Base-by-base conservation (phyloP, 2,329 filamentous ascomycete genomes). In the Pseudogymnoascus pannorum region DNA sequence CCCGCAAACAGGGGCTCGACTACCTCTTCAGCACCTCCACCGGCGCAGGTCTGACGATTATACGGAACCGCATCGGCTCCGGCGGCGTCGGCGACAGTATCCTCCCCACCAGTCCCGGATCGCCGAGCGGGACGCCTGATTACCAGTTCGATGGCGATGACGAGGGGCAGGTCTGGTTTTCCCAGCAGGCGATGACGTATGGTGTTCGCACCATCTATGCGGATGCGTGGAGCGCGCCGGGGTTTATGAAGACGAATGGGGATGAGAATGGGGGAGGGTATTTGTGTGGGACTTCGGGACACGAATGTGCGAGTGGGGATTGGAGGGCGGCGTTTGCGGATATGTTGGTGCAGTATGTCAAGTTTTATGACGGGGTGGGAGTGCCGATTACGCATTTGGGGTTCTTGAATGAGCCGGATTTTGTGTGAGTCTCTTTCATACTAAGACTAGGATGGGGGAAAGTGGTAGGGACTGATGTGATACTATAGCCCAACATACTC, bases 181-280 rank as follows among this genome's bases (percentile, higher is more conserved):
- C 77, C 6, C 74, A 83, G 69, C 73, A 80, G 68, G 81, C 80
- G 11, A 31, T 57, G 18, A 66, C 24, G 5, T 76, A 76, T 65
- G 75, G 77, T 0, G 73, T 79, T 6, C 81, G 72, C 26, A 74
- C 71, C 1, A 75, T 80, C 63, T 78, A 80, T 64, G 76, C 75
- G 1, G 75, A 81, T 68, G 77, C 79, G 0, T 81, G 79, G 79
- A 77, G 74, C 62, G 78, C 78, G 0, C 78, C 78, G 0, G 77
- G 76, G 0, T 81, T 75, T 66, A 81, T 81, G 79, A 80, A 81
- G 72, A 79, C 75, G 4, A 80, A 79, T 60, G 68, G 69, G 2
- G 71, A 75, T 58, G 75, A 80, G 57, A 71, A 68, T 35, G 73
- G 77, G 62, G 76, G 77, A 1, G 78, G 78, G 1, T 75, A 72